phyloP scores from a whole-genome alignment of 257 asterid species.

The Parsonsia alboflavescens region DNA sequence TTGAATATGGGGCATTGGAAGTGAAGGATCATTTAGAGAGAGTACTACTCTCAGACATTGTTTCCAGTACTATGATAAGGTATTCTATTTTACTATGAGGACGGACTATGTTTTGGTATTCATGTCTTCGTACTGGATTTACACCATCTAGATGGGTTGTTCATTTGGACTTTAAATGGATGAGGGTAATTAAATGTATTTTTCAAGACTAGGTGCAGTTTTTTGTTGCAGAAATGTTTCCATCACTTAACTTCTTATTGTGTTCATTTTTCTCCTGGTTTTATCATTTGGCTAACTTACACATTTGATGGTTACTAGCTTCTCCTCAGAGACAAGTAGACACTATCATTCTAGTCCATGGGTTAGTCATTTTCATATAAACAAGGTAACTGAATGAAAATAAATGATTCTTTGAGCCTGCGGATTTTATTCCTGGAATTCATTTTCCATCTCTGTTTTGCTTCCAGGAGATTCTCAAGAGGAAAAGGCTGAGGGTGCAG shows the following conservation, averaged over 20 bases:
- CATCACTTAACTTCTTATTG: slow-evolving; percentile 11
- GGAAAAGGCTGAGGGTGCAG: slow-evolving; percentile 40
- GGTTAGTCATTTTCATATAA: slow-evolving; percentile 71
- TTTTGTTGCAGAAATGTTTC: not conserved
- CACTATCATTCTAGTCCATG: slow-evolving; percentile 45
- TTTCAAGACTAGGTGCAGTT: not conserved
- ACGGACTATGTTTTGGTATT: not conserved
- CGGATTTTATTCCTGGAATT: not conserved
- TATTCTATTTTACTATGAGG: slow-evolving; percentile 15
- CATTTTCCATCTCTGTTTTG: slow-evolving; percentile 15
- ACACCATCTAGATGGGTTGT: not conserved
- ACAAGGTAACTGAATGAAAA: slow-evolving; percentile 50
- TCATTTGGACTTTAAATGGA: not conserved
- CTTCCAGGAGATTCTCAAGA: slow-evolving; percentile 62
- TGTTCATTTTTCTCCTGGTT: slow-evolving; percentile 7
- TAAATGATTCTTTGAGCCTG: not conserved
- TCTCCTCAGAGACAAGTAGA: slow-evolving; percentile 31
- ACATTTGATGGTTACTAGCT: slow-evolving; percentile 33
- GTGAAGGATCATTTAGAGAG: slow-evolving; percentile 76
- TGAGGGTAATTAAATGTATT: not conserved
- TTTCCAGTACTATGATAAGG: slow-evolving; percentile 68
- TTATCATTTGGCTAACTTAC: slow-evolving; percentile 21
- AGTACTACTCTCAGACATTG: slow-evolving; percentile 52
- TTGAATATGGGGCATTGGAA: slow-evolving; percentile 82
- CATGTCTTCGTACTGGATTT: not conserved